Conservation (phyloP, 202 grass and related monocot species). For the Carex arenaria region DNA sequence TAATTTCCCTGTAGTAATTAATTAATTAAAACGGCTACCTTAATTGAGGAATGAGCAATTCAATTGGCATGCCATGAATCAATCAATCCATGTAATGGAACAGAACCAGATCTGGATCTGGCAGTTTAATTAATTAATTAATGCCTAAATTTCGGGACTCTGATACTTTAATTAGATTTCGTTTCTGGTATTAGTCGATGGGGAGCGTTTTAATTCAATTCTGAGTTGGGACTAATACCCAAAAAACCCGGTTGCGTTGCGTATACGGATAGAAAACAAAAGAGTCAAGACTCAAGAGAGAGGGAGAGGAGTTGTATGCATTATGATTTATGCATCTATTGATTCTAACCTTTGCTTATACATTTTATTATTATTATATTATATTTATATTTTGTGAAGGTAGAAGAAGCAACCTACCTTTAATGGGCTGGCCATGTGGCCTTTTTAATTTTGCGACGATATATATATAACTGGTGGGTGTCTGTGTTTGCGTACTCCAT, state of each 20-base stretch:
- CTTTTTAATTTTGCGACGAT: constrained; percentile 24
- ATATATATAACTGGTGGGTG: not conserved
- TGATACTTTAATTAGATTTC: not conserved
- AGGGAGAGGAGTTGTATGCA: constrained; percentile 7
- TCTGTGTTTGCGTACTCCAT: constrained; percentile 18
- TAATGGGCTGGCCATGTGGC: constrained; percentile 48
- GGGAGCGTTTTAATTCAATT: not conserved
- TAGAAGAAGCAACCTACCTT: constrained; percentile 29
- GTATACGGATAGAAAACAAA: constrained; percentile 23
- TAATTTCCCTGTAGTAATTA: no score
- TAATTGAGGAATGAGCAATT: not conserved
- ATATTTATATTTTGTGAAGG: constrained; percentile 17
- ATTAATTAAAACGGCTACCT: no score
- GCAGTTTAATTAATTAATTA: not conserved
- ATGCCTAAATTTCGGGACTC: not conserved
- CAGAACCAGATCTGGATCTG: constrained; percentile 8
- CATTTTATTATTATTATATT: constrained; percentile 12
- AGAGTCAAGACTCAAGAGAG: not conserved
- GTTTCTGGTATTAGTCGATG: not conserved
- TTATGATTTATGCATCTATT: constrained; percentile 2
- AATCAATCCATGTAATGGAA: not conserved
- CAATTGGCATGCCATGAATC: not conserved
- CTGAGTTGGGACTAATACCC: constrained; percentile 5
- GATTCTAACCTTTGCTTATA: constrained; percentile 21
- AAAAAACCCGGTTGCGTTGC: constrained; percentile 10